phyloP scores from a whole-genome alignment of 306 rosid genomes.

The Acmispon strigosus region DNA sequence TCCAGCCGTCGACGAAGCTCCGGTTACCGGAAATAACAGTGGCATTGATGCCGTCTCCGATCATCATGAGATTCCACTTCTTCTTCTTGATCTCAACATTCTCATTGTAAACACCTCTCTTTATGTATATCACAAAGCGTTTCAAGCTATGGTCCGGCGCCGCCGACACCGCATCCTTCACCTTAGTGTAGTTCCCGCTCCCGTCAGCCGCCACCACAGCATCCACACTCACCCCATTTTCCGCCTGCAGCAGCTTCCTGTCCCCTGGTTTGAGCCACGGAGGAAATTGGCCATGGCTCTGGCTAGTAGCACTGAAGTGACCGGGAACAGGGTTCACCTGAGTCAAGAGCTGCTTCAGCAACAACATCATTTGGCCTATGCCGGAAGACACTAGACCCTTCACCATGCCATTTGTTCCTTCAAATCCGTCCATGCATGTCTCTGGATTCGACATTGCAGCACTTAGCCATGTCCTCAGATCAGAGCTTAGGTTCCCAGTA shows the following conservation, averaged over 20 bases:
- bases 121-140: constrained; percentile 60
- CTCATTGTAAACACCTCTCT: constrained; percentile 64
- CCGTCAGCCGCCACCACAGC: constrained; percentile 64
- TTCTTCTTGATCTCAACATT: constrained; percentile 93
- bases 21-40: constrained; percentile 66
- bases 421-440: constrained; percentile 84
- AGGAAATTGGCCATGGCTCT: constrained; percentile 33
- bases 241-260: constrained; percentile 39
- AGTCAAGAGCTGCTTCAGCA: constrained; percentile 44
- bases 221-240: constrained; percentile 30
- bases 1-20: constrained; percentile 76
- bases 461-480: constrained; percentile 85
- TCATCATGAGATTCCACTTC: constrained; percentile 83
- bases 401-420: constrained; percentile 65
- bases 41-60: constrained; percentile 73
- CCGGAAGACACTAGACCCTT: constrained; percentile 40
- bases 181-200: constrained; percentile 51
- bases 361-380: constrained; percentile 45
- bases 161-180: constrained; percentile 58
- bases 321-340: constrained; percentile 42
- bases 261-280: constrained; percentile 52
- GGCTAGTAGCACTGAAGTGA: not conserved
- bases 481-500: constrained; percentile 69
- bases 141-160: constrained; percentile 66
- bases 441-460: constrained; percentile 67